These are phyloP conservation scores for Luvunga scandens DNA, from an alignment of 345 rosid genomes.

Conservation along the genomic window DNA sequence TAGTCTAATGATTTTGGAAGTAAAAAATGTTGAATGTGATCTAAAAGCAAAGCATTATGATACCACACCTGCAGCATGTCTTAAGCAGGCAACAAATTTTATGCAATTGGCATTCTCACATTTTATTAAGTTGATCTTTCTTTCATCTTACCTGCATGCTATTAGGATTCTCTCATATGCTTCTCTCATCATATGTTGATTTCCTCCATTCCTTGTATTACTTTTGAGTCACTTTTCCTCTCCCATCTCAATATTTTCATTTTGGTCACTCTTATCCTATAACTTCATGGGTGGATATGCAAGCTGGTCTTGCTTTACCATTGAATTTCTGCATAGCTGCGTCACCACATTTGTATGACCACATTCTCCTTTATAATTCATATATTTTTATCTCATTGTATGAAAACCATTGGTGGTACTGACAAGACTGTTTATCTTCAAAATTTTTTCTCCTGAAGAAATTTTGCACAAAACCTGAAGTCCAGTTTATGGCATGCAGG, in stretches of 20 bases:
- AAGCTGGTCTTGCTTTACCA: background rate
- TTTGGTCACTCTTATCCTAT: background rate
- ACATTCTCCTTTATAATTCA: background rate
- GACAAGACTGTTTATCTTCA: background rate
- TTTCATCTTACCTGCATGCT: background rate
- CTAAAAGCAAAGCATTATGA: background rate
- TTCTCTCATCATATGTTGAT: background rate
- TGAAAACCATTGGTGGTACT: background rate
- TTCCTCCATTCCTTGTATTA: background rate
- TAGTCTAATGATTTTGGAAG: background rate
- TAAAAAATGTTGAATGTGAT: background rate
- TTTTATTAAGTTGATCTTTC: background rate
- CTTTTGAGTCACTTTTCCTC: background rate
- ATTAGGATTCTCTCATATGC: background rate
- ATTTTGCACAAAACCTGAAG: background rate
- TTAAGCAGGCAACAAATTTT: background rate
- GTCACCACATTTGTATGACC: background rate
- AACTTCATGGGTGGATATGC: background rate
- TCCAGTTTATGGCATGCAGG: slow-evolving; percentile 39
- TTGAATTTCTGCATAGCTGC: background rate
- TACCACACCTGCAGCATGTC: background rate
- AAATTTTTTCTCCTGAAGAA: background rate
- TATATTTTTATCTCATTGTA: background rate
- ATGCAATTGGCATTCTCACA: background rate
- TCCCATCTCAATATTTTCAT: slow-evolving; percentile 4